Evolutionary conservation across 257 asterid species (phyloP).

Genomic region (Perilla frutescens): DNA sequence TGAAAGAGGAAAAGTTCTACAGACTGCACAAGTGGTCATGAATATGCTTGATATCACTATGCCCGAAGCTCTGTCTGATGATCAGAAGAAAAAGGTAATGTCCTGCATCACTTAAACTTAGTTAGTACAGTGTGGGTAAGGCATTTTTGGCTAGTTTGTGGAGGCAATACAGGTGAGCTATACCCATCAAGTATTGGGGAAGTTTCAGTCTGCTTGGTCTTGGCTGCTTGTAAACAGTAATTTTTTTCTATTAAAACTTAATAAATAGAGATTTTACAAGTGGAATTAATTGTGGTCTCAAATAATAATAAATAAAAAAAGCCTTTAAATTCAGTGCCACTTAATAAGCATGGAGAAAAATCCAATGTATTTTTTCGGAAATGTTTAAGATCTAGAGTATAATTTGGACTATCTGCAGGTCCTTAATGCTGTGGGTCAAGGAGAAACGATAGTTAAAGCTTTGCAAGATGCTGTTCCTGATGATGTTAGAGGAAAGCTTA

Average conservation of each 20-base stretch:
- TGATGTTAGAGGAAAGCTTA: constrained; percentile 88
- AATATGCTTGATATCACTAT: constrained; percentile 84
- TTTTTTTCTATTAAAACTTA: not conserved
- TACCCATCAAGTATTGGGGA: constrained; percentile 15
- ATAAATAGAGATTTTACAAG: not conserved
- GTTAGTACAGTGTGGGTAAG: constrained; percentile 13
- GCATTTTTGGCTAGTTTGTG: constrained; percentile 26
- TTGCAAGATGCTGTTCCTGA: constrained; percentile 98
- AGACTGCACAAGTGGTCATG: constrained; percentile 74
- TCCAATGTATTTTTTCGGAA: constrained; percentile 8
- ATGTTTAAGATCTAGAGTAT: constrained; percentile 14
- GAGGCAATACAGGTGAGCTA: constrained; percentile 16
- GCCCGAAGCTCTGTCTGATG: constrained; percentile 75
- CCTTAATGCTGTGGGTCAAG: constrained; percentile 81
- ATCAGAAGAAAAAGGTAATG: constrained; percentile 82
- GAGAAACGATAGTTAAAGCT: constrained; percentile 85
- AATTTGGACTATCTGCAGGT: constrained; percentile 59
- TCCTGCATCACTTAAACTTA: constrained; percentile 24
- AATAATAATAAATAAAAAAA: too few species aligned
- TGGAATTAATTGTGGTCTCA: constrained; percentile 1
- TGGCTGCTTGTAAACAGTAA: not conserved
- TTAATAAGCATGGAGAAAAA: not conserved
- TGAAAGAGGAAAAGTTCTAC: constrained; percentile 72
- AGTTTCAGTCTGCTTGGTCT: constrained; percentile 4
- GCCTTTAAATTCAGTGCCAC: not conserved